These are phyloP conservation scores for Apostasia shenzhenica DNA, from an alignment of 106 monocot species.

Conservation along the genomic window DNA sequence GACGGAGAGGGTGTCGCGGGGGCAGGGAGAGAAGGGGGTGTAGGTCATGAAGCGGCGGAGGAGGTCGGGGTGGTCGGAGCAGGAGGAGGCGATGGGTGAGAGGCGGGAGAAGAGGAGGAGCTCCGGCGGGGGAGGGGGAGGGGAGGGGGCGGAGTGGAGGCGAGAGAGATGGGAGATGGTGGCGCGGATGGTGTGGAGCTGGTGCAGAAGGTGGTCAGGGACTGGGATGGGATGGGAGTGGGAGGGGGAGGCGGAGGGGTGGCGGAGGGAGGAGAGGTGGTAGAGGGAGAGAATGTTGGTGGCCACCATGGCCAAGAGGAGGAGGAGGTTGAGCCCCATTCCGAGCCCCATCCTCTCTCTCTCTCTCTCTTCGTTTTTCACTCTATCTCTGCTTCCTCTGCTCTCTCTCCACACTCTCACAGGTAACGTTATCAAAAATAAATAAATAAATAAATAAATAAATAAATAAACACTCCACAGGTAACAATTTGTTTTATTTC, in stretches of 20 bases:
- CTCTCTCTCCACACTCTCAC: neutral
- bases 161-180: constrained; percentile 42
- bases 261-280: constrained; percentile 60
- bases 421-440: too few species aligned
- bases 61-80: constrained; percentile 85
- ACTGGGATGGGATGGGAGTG: neutral
- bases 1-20: constrained; percentile 43
- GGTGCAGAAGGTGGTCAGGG: constrained; percentile 39
- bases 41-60: constrained; percentile 91
- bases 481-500: too few species aligned
- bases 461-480: too few species aligned
- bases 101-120: constrained; percentile 70
- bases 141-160: constrained; percentile 20
- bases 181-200: constrained; percentile 49
- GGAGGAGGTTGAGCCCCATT: constrained; percentile 55
- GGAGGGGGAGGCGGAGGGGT: neutral
- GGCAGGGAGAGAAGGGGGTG: constrained; percentile 84
- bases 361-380: constrained; percentile 24
- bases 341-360: constrained; percentile 23
- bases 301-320: constrained; percentile 57
- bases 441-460: too few species aligned
- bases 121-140: constrained; percentile 31
- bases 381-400: neutral
- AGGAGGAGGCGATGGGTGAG: constrained; percentile 79
- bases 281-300: constrained; percentile 78